These are phyloP conservation scores for Coemansia aciculifera DNA, from an alignment of 192 early-diverging fungal genomes.

Conservation along the genomic window DNA sequence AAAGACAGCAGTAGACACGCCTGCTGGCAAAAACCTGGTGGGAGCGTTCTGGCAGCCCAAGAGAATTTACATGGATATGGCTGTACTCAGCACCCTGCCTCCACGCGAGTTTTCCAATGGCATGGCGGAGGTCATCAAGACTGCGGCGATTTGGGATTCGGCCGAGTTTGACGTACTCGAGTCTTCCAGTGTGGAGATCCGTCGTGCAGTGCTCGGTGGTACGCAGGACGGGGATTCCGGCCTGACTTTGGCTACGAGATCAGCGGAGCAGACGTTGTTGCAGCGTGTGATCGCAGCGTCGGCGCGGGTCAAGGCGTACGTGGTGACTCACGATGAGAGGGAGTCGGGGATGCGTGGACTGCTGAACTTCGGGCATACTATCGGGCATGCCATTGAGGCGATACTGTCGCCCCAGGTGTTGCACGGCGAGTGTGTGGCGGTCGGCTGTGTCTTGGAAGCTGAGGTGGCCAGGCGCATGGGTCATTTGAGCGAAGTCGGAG, in stretches of 20 bases:
- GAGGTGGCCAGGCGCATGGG: conserved; percentile 90
- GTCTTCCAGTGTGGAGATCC: conserved; percentile 77
- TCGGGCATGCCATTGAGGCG: conserved; percentile 97
- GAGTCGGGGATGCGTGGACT: conserved; percentile 92
- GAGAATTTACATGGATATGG: conserved; percentile 89
- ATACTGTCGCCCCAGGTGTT: conserved; percentile 84
- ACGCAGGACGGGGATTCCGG: conserved; percentile 4
- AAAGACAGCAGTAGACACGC: conserved; percentile 96
- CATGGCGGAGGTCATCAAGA: conserved; percentile 98
- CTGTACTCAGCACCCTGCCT: conserved; percentile 82
- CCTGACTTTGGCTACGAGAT: conserved; percentile 58
- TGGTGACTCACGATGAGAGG: conserved; percentile 94
- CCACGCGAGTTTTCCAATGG: conserved; percentile 92
- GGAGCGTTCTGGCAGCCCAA: conserved; percentile 96
- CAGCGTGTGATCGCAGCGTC: conserved; percentile 85
- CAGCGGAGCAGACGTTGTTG: conserved; percentile 65
- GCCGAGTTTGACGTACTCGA: conserved; percentile 90
- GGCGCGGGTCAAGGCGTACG: conserved; percentile 87
- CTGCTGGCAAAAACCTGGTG: conserved; percentile 92
- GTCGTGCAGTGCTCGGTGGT: conserved; percentile 62
- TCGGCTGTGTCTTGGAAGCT: conserved; percentile 94
- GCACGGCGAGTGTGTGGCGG: conserved; percentile 95
- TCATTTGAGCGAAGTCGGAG: conserved; percentile 78
- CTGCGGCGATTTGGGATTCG: conserved; percentile 88
- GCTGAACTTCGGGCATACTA: conserved; percentile 96